phyloP scores from a whole-genome alignment of 1,139 yeast species.

The Hanseniaspora gamundiae region DNA sequence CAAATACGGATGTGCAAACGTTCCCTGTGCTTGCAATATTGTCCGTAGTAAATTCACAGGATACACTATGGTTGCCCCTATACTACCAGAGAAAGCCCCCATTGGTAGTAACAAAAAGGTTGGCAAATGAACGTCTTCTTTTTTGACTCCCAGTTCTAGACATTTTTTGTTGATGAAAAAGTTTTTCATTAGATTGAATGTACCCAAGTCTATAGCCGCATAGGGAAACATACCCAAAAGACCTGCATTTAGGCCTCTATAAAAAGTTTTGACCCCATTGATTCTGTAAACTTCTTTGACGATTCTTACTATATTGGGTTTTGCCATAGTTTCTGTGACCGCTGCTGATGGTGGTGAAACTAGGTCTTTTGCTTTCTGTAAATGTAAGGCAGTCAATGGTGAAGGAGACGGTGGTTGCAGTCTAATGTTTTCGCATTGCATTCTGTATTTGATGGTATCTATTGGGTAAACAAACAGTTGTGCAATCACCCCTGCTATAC shows the following conservation, averaged over 20 bases:
- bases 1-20: constrained; percentile 84
- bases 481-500: constrained; percentile 87
- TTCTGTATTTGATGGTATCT: constrained; percentile 83
- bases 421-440: constrained; percentile 38
- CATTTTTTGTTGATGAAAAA: constrained; percentile 56
- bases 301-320: constrained; percentile 52
- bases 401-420: constrained; percentile 1
- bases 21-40: constrained; percentile 93
- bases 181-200: constrained; percentile 74
- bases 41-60: constrained; percentile 87
- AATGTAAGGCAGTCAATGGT: neutral
- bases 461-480: constrained; percentile 91
- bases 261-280: constrained; percentile 56
- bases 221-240: constrained; percentile 92
- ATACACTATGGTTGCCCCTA: constrained; percentile 91
- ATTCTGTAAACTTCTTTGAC: constrained; percentile 57
- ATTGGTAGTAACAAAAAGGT: constrained; percentile 71
- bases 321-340: constrained; percentile 36
- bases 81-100: constrained; percentile 91
- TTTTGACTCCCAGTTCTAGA: constrained; percentile 33
- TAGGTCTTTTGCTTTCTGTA: neutral
- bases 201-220: constrained; percentile 91
- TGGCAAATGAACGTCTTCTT: constrained; percentile 61
- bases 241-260: constrained; percentile 81
- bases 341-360: constrained; percentile 19